Evolutionary conservation across 345 rosid genomes (phyloP).

Genomic region (Laguncularia racemosa): DNA sequence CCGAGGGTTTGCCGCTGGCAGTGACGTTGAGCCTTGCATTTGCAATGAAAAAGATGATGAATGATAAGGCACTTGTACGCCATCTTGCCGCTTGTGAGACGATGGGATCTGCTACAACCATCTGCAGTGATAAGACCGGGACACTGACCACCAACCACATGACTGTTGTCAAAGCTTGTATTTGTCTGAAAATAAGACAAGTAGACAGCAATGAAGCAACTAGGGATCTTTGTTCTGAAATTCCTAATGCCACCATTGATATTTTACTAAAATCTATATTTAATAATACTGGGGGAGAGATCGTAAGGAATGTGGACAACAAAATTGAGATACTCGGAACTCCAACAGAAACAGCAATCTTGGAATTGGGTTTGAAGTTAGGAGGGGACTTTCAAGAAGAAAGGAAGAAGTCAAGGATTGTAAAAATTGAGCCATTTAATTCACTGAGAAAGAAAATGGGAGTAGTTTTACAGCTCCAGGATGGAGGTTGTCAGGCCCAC

Average conservation of each 20-base stretch:
- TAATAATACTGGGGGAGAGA: conserved; percentile 87
- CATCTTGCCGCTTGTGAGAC: conserved; percentile 91
- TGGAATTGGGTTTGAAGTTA: conserved; percentile 74
- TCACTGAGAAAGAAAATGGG: conserved; percentile 84
- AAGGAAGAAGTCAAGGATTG: conserved; percentile 35
- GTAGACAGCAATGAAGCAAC: conserved; percentile 35
- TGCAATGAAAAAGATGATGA: conserved; percentile 95
- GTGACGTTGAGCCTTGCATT: conserved; percentile 93
- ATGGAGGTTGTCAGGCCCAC: conserved; percentile 52
- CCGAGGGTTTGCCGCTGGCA: conserved; percentile 93
- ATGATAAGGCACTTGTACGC: conserved; percentile 82
- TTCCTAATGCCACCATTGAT: conserved; percentile 47
- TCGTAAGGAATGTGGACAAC: conserved; percentile 44
- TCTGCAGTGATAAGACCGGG: conserved; percentile 91
- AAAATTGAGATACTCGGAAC: conserved; percentile 82
- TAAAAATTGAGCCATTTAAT: conserved; percentile 91
- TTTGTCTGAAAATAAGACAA: conserved; percentile 47
- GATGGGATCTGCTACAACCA: conserved; percentile 86
- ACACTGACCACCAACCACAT: conserved; percentile 83
- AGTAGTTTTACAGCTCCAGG: conserved; percentile 67
- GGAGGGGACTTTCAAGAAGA: conserved; percentile 71
- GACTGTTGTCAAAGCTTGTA: conserved; percentile 74
- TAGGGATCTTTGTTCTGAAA: conserved; percentile 29
- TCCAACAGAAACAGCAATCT: conserved; percentile 89
- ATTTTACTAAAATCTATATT: conserved; percentile 72